Percentiles rank a stretch among this genome's conserved stretches.
These are phyloP conservation scores for Themeda triandra DNA, from an alignment of 176 grass and related monocot species.

Conservation along the genomic window DNA sequence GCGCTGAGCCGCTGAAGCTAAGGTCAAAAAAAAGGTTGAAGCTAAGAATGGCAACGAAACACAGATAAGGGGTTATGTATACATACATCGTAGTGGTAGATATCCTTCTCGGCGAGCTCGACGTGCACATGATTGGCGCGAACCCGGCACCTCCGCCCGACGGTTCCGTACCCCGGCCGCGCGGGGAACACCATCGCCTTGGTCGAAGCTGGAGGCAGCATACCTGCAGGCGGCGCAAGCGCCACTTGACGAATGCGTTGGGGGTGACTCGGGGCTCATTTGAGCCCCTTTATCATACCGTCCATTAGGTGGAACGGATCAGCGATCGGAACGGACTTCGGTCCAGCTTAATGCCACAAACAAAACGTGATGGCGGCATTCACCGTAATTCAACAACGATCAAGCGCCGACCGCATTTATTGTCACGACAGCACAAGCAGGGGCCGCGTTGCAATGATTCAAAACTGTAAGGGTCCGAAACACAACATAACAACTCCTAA, in stretches of 20 bases:
- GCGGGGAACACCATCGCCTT: constrained; percentile 11
- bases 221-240: not conserved
- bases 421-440: no score
- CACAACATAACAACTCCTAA: no score
- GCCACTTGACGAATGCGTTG: not conserved
- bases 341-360: no score
- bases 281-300: no score
- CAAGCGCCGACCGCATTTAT: no score
- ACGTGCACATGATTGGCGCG: constrained; percentile 55
- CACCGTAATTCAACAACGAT: no score
- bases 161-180: constrained; percentile 33
- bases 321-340: no score
- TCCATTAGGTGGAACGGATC: no score
- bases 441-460: no score
- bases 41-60: not conserved
- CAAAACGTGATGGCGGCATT: no score
- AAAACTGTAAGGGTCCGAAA: no score
- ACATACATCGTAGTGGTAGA: constrained; percentile 55
- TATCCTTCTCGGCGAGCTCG: constrained; percentile 5
- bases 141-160: constrained; percentile 1
- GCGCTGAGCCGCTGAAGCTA: not conserved
- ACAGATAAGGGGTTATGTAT: not conserved
- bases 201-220: constrained; percentile 28
- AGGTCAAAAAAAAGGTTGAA: not conserved
- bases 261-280: no score